Evolutionary conservation across 257 asterid species (phyloP), one percentile per base, ranked within the genome.

Genomic region (Ilex asprella): DNA sequence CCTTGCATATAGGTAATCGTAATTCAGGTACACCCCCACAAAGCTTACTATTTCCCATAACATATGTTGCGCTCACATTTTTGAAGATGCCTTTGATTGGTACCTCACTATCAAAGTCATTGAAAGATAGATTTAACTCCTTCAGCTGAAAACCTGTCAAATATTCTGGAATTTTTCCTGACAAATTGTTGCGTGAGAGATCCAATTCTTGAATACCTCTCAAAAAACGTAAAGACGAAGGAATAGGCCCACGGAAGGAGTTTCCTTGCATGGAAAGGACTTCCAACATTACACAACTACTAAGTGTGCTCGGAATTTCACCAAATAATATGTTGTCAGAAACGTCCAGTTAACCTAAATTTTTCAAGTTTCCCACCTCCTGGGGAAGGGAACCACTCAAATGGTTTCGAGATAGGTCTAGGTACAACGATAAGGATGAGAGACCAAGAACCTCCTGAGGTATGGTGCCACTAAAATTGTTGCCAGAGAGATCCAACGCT

Each of bases 261-360:
- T 21, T 21, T 21, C 27, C 27, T 1, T 21, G 27, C 27, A 21
- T 21, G 27, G 0, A 21, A 39, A 74, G 51, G 56, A 29, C 46
- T 46, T 63, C 72, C 30, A 74, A 44, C 16, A 65, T 64, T 1
- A 35, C 49, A 56, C 79, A 74, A 21, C 68, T 64, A 3, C 75
- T 72, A 50, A 74, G 54, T 21, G 61, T 65, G 46, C 39, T 55
- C 3, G 75, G 75, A 59, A 69, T 65, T 50, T 30, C 65, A 52
- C 69, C 73, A 5, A 21, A 46, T 14, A 75, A 32, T 10, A 70
- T 70, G 44, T 75, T 75, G 47, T 15, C 14, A 1, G 76, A 75
- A 46, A 70, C 53, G 46, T 70, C 63, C 9, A 70, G 52, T 41
- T 57, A 39, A 31, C 53, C 66, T 10, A 75, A 66, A 55, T 70